phyloP scores from a whole-genome alignment of 495 filamentous ascomycete species.

The Hypoxylon lienhwacheense region DNA sequence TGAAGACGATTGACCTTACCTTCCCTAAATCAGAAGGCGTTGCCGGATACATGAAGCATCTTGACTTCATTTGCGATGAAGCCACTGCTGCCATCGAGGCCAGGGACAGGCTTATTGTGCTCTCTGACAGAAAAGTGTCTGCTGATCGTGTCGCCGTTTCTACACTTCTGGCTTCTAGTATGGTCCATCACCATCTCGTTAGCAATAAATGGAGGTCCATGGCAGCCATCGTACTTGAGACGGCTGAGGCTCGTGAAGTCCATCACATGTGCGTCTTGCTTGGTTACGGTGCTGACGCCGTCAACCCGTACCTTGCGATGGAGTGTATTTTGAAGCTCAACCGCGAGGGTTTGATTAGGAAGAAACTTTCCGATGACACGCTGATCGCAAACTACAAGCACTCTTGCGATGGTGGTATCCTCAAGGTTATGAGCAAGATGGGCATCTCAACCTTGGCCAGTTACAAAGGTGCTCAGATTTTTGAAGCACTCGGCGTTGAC shows the following conservation, averaged over 20 bases:
- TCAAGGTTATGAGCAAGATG: slow-evolving; percentile 99
- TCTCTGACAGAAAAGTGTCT: slow-evolving; percentile 88
- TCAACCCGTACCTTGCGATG: slow-evolving; percentile 96
- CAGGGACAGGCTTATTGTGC: slow-evolving; percentile 81
- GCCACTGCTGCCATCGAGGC: slow-evolving; percentile 83
- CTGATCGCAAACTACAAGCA: slow-evolving; percentile 97
- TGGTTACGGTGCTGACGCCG: slow-evolving; percentile 93
- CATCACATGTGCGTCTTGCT: slow-evolving; percentile 98
- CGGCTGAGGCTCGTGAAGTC: slow-evolving; percentile 95
- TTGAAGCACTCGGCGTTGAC: slow-evolving; percentile 97
- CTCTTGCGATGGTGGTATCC: slow-evolving; percentile 94
- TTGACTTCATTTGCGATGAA: slow-evolving; percentile 87
- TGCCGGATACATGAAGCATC: slow-evolving; percentile 81
- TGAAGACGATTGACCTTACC: slow-evolving; percentile 93
- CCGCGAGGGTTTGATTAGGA: slow-evolving; percentile 90
- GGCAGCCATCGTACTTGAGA: slow-evolving; percentile 88
- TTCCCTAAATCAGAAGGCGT: slow-evolving; percentile 89
- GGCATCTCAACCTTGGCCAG: slow-evolving; percentile 97
- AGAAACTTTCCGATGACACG: slow-evolving; percentile 78
- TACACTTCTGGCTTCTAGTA: slow-evolving; percentile 83
- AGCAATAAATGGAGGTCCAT: slow-evolving; percentile 95
- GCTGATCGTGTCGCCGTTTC: slow-evolving; percentile 86
- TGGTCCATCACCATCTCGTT: slow-evolving; percentile 97
- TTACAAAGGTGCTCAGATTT: slow-evolving; percentile 99
- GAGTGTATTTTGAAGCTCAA: slow-evolving; percentile 99